phyloP scores from a whole-genome alignment of 208 protist genomes.

The Phytomonas serpens region DNA sequence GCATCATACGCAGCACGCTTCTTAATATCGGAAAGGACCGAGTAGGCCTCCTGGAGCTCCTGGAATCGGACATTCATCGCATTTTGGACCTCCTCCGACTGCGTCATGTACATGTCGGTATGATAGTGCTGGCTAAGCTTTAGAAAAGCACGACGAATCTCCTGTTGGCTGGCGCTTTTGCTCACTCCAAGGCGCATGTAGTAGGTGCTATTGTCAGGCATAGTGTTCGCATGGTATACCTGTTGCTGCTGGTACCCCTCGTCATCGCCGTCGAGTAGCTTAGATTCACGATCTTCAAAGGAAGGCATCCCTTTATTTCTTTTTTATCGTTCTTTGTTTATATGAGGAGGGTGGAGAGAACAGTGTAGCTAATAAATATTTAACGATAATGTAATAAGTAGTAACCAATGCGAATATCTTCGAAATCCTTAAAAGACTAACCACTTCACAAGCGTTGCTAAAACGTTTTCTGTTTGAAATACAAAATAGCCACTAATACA shows the following conservation, averaged over 20 bases:
- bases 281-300: neutral
- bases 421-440: neutral
- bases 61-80: conserved; percentile 79
- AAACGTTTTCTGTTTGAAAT: neutral
- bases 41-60: conserved; percentile 72
- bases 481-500: neutral
- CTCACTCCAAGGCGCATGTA: conserved; percentile 66
- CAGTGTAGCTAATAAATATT: neutral
- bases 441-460: neutral
- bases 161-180: conserved; percentile 33
- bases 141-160: conserved; percentile 70
- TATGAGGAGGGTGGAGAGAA: neutral
- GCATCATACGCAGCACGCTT: conserved; percentile 78
- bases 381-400: neutral
- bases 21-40: conserved; percentile 58
- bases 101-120: conserved; percentile 68
- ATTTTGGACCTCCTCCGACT: conserved; percentile 26
- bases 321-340: neutral
- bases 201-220: conserved; percentile 56
- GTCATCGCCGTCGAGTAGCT: conserved; percentile 17
- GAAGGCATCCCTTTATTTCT: neutral
- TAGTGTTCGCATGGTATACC: neutral
- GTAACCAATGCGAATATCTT: neutral
- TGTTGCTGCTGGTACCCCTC: conserved; percentile 5
- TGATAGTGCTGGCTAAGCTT: conserved; percentile 78